Evolutionary conservation across 495 filamentous ascomycete species (phyloP), one percentile per base, ranked within the genome.

Genomic region (Penicillium arizonense): DNA sequence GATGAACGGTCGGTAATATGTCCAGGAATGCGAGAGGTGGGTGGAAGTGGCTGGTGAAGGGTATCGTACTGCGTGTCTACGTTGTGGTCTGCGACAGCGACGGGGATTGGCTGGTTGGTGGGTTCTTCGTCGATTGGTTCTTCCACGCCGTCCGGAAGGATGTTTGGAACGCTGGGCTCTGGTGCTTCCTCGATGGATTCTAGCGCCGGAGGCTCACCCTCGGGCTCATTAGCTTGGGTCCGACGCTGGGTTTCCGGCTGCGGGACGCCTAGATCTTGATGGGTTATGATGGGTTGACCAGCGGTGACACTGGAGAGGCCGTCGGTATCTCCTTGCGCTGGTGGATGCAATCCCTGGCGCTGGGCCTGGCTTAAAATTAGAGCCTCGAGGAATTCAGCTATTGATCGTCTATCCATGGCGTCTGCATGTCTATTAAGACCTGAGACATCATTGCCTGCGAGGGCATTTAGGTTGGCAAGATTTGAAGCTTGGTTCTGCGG

Each of bases 341-440:
- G 45, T 20, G 43, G 39, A 21, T 62, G 47, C 9, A 48, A 14
- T 20, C 35, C 53, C 34, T 55, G 52, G 10, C 49, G 42, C 35
- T 60, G 63, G 7, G 57, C 63, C 38, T 70, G 67, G 28, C 63
- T 71, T 28, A 69, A 50, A 16, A 74, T 56, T n/a, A 75, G 44
- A 6, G 63, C 54, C 38, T 76, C 70, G 11, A 75, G 57, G 21
- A 75, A 63, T 18, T 76, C 69, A 4, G 70, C 64, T 18, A 76
- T 67, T 9, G 73, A 67, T 37, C 64, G 58, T 30, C 64, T 65
- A 26, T 70, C 60, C 21, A 52, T 47, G 13, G 52, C 39, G 9
- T 50, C 50, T 12, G 58, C 63, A 24, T 41, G 37, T 13, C 49
- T 20, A 30, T 52, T 47, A 28, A 53, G 30, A 10, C 55, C 58